A percentile compares a stretch with the other conserved stretches of the same genome.
phyloP scores from a whole-genome alignment of 352 stramenopile species.

The Lagenidium sp. region DNA sequence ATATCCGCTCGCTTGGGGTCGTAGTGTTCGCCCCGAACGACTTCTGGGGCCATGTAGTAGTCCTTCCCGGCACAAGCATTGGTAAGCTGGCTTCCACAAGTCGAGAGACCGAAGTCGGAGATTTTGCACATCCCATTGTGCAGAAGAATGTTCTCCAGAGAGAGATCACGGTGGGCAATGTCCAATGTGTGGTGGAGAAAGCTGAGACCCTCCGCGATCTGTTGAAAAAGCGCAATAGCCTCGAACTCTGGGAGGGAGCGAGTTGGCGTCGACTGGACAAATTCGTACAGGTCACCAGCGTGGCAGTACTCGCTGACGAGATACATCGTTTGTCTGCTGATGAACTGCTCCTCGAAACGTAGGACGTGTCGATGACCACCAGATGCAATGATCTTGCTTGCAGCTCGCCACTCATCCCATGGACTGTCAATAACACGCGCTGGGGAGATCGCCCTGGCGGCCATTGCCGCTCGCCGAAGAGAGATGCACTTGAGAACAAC shows the following conservation, averaged over 20 bases:
- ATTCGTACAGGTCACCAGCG: slow-evolving; percentile 14
- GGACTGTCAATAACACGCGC: slow-evolving; percentile 1
- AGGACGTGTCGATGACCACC: slow-evolving; percentile 11
- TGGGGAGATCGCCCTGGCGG: neutral
- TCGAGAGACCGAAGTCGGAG: slow-evolving; percentile 9
- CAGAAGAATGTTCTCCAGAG: slow-evolving; percentile 17
- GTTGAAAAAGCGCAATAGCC: neutral
- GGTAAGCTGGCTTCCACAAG: neutral
- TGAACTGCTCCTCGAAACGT: slow-evolving; percentile 15
- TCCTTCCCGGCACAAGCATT: slow-evolving; percentile 6
- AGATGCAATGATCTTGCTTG: slow-evolving; percentile 7
- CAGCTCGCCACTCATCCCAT: slow-evolving; percentile 2
- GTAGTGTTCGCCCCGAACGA: slow-evolving; percentile 1
- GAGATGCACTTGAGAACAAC: slow-evolving; percentile 8
- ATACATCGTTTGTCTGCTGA: slow-evolving; percentile 6
- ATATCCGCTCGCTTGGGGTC: slow-evolving; percentile 5
- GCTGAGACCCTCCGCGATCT: slow-evolving; percentile 1
- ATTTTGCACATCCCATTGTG: slow-evolving; percentile 10
- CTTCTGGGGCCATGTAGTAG: slow-evolving; percentile 15
- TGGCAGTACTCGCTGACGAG: slow-evolving; percentile 16
- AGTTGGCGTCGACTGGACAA: neutral
- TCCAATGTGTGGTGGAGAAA: slow-evolving; percentile 2
- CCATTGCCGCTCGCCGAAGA: neutral
- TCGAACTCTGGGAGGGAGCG: neutral
- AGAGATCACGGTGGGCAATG: slow-evolving; percentile 15